A percentile compares a stretch with the other conserved stretches of the same genome.
Conservation (phyloP, 164 flowering plant genomes). For the Sextonia rubra region DNA sequence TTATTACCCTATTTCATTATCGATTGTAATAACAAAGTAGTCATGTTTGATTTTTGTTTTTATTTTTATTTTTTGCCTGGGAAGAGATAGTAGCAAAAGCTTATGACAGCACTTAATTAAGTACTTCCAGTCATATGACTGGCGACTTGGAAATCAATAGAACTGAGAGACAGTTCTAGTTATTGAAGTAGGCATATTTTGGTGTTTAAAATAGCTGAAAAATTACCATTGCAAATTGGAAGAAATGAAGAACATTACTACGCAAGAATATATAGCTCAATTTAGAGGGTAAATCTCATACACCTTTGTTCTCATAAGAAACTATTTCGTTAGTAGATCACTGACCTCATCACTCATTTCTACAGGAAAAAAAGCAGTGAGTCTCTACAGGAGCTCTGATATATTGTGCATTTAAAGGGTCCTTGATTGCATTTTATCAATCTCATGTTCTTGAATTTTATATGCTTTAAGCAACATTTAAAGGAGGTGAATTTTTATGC, state of each 20-base stretch:
- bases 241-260: conserved; percentile 88
- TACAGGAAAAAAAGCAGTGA: conserved; percentile 85
- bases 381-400: conserved; percentile 86
- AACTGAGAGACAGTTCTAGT: neutral
- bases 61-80: too few relatives aligned
- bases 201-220: conserved; percentile 42
- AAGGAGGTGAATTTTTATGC: conserved; percentile 1
- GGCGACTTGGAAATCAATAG: neutral
- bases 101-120: conserved; percentile 91
- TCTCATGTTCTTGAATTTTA: too few relatives aligned
- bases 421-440: neutral
- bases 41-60: neutral
- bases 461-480: too few relatives aligned
- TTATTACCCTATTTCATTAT: neutral
- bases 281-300: conserved; percentile 52
- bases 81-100: conserved; percentile 94
- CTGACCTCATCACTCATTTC: neutral
- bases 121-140: conserved; percentile 64
- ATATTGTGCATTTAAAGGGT: conserved; percentile 93
- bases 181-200: neutral
- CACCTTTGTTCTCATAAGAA: neutral
- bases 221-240: conserved; percentile 62
- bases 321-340: neutral
- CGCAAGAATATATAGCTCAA: conserved; percentile 84
- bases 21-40: neutral